phyloP scores from a whole-genome alignment of 352 stramenopile genomes.

The Phytopythium sindhum region DNA sequence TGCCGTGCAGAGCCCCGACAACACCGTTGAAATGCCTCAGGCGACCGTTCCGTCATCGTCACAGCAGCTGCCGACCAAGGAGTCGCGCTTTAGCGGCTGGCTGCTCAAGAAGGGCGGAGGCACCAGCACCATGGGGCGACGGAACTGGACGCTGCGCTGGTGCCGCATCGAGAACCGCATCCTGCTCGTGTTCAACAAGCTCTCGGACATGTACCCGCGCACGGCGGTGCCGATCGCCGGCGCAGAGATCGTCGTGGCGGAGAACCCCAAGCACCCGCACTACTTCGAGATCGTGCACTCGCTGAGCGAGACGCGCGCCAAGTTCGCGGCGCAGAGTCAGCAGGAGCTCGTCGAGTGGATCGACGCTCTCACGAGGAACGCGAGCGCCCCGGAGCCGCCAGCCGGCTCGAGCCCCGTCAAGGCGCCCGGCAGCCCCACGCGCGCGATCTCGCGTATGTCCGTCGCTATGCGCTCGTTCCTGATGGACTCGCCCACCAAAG shows the following conservation, averaged over 20 bases:
- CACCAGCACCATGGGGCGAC: constrained; percentile 65
- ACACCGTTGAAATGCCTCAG: constrained; percentile 6
- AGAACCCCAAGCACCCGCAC: constrained; percentile 67
- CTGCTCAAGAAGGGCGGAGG: constrained; percentile 81
- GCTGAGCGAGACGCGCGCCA: constrained; percentile 71
- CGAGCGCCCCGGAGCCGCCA: constrained; percentile 45
- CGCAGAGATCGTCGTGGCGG: constrained; percentile 53
- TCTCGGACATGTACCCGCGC: constrained; percentile 47
- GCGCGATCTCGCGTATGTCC: constrained; percentile 67
- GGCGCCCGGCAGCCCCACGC: constrained; percentile 30
- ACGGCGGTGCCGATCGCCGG: constrained; percentile 64
- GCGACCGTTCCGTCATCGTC: constrained; percentile 4
- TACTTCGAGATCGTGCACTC: constrained; percentile 81
- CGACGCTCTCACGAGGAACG: constrained; percentile 43
- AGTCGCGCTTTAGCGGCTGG: constrained; percentile 36
- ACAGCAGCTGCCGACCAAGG: neutral
- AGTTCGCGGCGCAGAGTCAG: constrained; percentile 63
- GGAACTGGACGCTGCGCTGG: constrained; percentile 76
- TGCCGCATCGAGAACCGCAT: constrained; percentile 76
- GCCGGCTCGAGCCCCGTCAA: constrained; percentile 33
- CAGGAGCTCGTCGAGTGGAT: constrained; percentile 67
- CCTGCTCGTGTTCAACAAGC: constrained; percentile 60
- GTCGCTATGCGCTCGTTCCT: constrained; percentile 76
- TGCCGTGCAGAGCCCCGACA: constrained; percentile 33
- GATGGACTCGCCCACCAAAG: constrained; percentile 32